Evolutionary conservation across 495 filamentous ascomycete species (phyloP), one percentile per base, ranked within the genome.

Genomic region (Aspergillus campestris): DNA sequence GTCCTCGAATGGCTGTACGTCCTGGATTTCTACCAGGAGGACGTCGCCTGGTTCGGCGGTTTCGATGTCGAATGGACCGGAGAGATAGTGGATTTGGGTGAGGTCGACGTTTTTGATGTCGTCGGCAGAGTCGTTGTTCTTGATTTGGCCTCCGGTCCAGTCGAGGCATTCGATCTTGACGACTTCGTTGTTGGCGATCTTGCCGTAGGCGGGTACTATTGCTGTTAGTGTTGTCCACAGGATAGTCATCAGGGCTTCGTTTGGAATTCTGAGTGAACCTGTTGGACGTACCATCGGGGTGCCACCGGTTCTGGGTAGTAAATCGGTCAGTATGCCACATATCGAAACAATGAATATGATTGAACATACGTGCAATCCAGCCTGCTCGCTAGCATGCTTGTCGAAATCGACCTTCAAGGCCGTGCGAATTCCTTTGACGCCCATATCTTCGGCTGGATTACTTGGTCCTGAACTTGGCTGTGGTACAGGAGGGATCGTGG

Each of bases 161-260:
- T 97, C 91, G 14, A 95, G 68, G 53, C 91, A 97, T 74, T 95
- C 87, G 55, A 97, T 91, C 69, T 95, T 95, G 49, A 95, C 90
- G 3, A 86, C 82, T 63, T 97, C 91, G 32, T 81, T 82, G 60
- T 91, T 83, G 52, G 81, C 80, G 60, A 97, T 92, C 35, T 78
- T 82, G 30, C 75, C 84, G 33, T 67, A 73, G 42, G 76, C 78
- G 9, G 91, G 91, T 52, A 97, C 88, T 91, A 35, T n/a, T 32
- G 35, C 5, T 28, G 8, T 51, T 28, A 52, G 37, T 15, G 42
- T 36, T 37, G 31, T 27, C 37, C 42, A 42, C 31, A 6, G 18
- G 18, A 24, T 24, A 24, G 18, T 4, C 18, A 24, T 24, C 18
- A 24, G 1, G 18, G 18, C 18, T 24, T 24, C 4, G 18, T 24